Base-by-base conservation (phyloP, 2,329 filamentous ascomycete genomes). In the Chrysosphaeria jannelii region DNA sequence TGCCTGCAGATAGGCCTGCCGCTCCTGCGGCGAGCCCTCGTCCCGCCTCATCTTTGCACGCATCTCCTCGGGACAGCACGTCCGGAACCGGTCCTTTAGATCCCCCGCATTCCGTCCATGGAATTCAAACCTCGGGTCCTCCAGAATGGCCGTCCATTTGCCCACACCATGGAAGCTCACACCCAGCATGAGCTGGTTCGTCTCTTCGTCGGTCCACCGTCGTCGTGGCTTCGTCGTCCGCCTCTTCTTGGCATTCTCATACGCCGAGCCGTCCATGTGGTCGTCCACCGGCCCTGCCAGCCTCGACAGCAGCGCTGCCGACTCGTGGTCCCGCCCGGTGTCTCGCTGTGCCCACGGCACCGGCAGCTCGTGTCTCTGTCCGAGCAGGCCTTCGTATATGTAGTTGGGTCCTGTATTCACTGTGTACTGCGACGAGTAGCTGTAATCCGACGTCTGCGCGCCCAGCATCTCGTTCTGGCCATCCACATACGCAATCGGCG, bases 141-240 rank as follows among this genome's bases (percentile, higher is more conserved):
- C 57, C 13, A 67, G 41, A 15, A 68, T 68, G 26, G 48, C 55
- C 6, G 57, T 64, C 62, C 62, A 68, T 33, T 57, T 61, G 18
- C 62, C 63, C 6, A 68, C 54, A 1, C 63, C 63, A 34, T 68
- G 52, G 15, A 57, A 54, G 33, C 52, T 52, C 14, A 66, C 62
- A 1, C 61, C 62, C 3, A 63, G 42, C 9, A 68, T 38, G 6
- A 68, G 44, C 31, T 63, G 50, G 23, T 57, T 62, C 2, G 62
- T 68, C 37, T 68, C 62, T 27, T 61, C 53, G 29, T 67, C 58
- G 0, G 58, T 57, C 62, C 62, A 68, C 32, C 63, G 65, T 24
- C 53, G 49, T 28, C 62, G 48, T 2, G 57, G 51, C 33, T 61
- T 64, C 5, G 52, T 50, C 8, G 54, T 52, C 20, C 54, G 50